Base-by-base conservation (phyloP, 2,329 filamentous ascomycete species). In the Alternaria arbusti region DNA sequence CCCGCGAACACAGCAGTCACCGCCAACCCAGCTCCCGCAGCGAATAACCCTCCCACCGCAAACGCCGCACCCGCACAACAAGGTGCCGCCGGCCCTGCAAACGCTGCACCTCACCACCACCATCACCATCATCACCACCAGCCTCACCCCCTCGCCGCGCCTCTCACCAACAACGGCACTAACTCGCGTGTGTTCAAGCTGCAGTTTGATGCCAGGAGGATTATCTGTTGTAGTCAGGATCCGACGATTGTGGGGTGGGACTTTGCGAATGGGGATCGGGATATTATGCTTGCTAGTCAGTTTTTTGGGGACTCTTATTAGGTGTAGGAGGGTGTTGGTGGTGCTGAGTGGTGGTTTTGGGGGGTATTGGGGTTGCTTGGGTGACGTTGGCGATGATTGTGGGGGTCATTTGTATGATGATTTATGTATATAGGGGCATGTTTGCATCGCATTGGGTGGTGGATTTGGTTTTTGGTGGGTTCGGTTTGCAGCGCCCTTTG, bases 231-330 rank as follows among this genome's bases (percentile, higher is more conserved):
- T 78, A 96, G 92, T 68, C 94, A 98, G 79, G 93, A 96, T 60
- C 90, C 90, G 43, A 89, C 91, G 15, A 98, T 99, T 74, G 93
- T 98, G 0, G 96, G 94, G 0, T 99, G 96, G 96, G 96, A 99
- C 79, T 99, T 98, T 85, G 96, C 94, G 63, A 93, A 94, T 70
- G 91, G 89, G 5, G 94, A 99, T 69, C 81, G 87, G 59, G 91
- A 96, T 70, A 87, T 97, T 57, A 88, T 93, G 59, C 90, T 92
- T 75, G 92, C 91, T 7, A 88, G 89, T 67, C 86, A 87, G 36
- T 96, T 97, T 76, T 97, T 97, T 77, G 89, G 86, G 6, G 57
- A 88, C 61, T 78, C 75, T 3, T 74, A 71, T 43, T 74, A 63
- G 47, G 3, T 40, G n/a, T 40, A 8, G 7, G 15, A 36, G 32